Evolutionary conservation across 768 basidiomycete genomes (phyloP).

Genomic region (Rhizopogon vulgaris): DNA sequence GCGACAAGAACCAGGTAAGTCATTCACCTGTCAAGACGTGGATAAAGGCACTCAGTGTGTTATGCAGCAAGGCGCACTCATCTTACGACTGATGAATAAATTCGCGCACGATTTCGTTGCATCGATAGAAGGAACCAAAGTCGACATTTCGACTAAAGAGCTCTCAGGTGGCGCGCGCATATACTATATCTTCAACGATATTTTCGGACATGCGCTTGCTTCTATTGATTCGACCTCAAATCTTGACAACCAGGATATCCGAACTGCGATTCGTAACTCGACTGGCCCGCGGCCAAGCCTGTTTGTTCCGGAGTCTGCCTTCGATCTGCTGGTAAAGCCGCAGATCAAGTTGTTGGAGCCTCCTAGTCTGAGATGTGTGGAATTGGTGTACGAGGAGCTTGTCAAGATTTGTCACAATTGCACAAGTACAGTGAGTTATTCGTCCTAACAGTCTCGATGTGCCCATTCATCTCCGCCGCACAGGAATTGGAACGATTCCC

Average conservation of each 20-base stretch:
- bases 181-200: slow-evolving; percentile 99
- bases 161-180: slow-evolving; percentile 96
- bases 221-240: slow-evolving; percentile 89
- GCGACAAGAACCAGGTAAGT: slow-evolving; percentile 77
- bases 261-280: slow-evolving; percentile 97
- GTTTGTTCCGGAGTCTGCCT: slow-evolving; percentile 96
- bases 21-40: slow-evolving; percentile 10
- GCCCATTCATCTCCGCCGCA: neutral
- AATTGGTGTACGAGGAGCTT: slow-evolving; percentile 96
- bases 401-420: slow-evolving; percentile 99
- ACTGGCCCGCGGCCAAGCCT: slow-evolving; percentile 94
- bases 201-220: slow-evolving; percentile 88
- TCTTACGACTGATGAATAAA: slow-evolving; percentile 96
- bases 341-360: slow-evolving; percentile 96
- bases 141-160: slow-evolving; percentile 97
- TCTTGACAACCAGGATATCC: slow-evolving; percentile 89
- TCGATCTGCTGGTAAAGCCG: slow-evolving; percentile 94
- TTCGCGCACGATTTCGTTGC: slow-evolving; percentile 96
- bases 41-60: slow-evolving; percentile 7
- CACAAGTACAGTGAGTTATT: slow-evolving; percentile 68
- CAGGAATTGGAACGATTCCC: slow-evolving; percentile 97
- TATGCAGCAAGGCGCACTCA: slow-evolving; percentile 72
- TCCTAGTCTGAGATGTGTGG: slow-evolving; percentile 92
- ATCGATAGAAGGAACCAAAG: slow-evolving; percentile 94
- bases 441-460: neutral